Evolutionary conservation across 2,329 filamentous ascomycete species (phyloP).

Genomic region (Epichloe gansuensis): DNA sequence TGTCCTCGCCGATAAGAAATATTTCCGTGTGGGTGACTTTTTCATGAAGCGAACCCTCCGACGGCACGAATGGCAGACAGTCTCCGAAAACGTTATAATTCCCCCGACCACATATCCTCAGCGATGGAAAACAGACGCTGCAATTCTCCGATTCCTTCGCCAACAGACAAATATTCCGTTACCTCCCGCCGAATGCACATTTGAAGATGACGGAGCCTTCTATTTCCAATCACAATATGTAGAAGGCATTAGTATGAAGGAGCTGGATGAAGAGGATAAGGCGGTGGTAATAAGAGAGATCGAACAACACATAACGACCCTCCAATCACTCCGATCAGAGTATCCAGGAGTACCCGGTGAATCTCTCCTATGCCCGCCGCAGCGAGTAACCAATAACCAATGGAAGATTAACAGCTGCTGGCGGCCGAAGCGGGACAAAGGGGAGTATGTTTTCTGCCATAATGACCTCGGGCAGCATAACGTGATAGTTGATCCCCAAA

Average conservation of each 20-base stretch:
- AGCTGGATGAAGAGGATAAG: slow-evolving; percentile 3
- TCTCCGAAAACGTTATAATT: background rate
- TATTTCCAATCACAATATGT: slow-evolving; percentile 2
- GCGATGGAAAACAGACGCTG: slow-evolving; percentile 3
- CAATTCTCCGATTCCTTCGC: background rate
- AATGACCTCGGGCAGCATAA: slow-evolving; percentile 8
- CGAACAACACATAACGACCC: background rate
- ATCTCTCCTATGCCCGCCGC: slow-evolving; percentile 5
- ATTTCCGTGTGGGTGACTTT: background rate
- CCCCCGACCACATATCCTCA: background rate
- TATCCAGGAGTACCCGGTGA: slow-evolving; percentile 7
- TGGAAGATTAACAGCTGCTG: slow-evolving; percentile 8
- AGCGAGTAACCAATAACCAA: slow-evolving; percentile 1
- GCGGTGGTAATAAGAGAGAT: slow-evolving; percentile 2
- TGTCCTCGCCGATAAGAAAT: background rate
- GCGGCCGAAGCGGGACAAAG: background rate
- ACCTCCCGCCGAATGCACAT: slow-evolving; percentile 1
- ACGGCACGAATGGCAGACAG: slow-evolving; percentile 1
- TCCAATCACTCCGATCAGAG: slow-evolving; percentile 2
- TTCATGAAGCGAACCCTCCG: slow-evolving; percentile 3
- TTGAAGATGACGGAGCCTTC: slow-evolving; percentile 8
- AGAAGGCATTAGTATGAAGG: slow-evolving; percentile 3
- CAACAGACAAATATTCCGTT: slow-evolving; percentile 7
- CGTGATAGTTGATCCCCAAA: slow-evolving; percentile 9
- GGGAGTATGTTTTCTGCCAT: slow-evolving; percentile 9